phyloP scores from a whole-genome alignment of 108 stramenopile species.

The Aurantiochytrium sp. region DNA sequence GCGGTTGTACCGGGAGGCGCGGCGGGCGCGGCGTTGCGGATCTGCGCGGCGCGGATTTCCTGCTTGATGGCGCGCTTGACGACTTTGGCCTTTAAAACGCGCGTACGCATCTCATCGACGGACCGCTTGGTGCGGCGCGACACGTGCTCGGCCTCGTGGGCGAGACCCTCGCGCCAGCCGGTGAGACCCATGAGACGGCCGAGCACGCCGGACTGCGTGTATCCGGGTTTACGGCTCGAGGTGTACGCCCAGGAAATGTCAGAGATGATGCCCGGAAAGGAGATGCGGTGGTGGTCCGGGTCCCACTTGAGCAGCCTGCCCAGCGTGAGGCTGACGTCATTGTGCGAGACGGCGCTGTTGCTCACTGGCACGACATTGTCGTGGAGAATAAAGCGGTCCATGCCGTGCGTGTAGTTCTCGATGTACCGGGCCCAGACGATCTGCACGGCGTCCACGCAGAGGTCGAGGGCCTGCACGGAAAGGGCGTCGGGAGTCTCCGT shows the following conservation, averaged over 20 bases:
- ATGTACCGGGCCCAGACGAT: conserved; percentile 13
- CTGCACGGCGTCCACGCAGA: not conserved
- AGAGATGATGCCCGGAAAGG: not conserved
- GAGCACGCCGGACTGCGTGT: not conserved
- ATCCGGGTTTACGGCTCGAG: conserved; percentile 21
- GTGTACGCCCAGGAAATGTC: conserved; percentile 26
- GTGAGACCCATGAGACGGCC: conserved; percentile 13
- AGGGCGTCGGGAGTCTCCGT: no score
- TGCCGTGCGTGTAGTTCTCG: not conserved
- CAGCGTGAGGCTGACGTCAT: conserved; percentile 3
- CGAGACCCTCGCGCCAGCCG: conserved; percentile 17
- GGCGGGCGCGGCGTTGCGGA: not conserved
- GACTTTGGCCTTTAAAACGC: not conserved
- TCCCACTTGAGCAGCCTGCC: conserved; percentile 18
- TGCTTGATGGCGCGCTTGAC: conserved; percentile 11
- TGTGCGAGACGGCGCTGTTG: not conserved
- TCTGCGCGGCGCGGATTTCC: no score
- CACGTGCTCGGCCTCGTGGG: conserved; percentile 1
- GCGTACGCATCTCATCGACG: not conserved
- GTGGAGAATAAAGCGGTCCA: not conserved
- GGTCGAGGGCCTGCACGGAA: not conserved
- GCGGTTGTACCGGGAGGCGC: no score
- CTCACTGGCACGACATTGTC: conserved; percentile 8
- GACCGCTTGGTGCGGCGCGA: not conserved
- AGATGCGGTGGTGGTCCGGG: conserved; percentile 5